Base-by-base conservation (phyloP, 805 yeast species). In the Teunomyces gatunensis region DNA sequence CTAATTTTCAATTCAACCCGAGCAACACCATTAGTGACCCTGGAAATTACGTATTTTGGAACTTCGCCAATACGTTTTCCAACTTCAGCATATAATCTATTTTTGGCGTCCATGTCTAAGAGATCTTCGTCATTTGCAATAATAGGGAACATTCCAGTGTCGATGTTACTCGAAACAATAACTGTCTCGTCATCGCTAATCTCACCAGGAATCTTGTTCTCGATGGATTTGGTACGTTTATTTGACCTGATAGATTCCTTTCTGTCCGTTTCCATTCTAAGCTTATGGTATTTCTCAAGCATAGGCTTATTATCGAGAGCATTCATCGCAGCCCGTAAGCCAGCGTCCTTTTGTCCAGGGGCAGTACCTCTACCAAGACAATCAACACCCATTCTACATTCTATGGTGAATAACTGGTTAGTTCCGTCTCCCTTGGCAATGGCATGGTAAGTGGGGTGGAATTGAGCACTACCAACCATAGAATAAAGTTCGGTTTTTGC, bases 401-500 rank as follows among this genome's bases (percentile, higher is more conserved):
- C 78, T 5, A 91, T 94, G 2, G 75, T 66, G 52, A 78, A 85
- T 17, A 81, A 80, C 71, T 74, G 67, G 29, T 68, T 60, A 5
- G 73, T 56, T 1, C 78, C 81, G 43, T 77, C 73, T 3, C 80
- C 80, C 13, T 68, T 70, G 18, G 63, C 67, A 0, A 71, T 66
- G 0, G 79, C 73, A 13, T 71, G 71, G 55, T 89, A 89, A 21
- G 67, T 71, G 1, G 94, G 84, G 30, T 81, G 81, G 46, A 76
- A 68, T 2, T 80, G 73, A 0, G 92, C 90, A 39, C 84, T 79
- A 0, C 97, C 97, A 39, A 92, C 81, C 41, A 85, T 66, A 0
- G 90, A 82, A 55, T 92, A 91, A 10, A 91, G 69, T 51, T 83
- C 84, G 12, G 83, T 79, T 58, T 92, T 91, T 9, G 97, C 96